Conservation (phyloP, 306 rosid species). For the Potentilla sterilis region DNA sequence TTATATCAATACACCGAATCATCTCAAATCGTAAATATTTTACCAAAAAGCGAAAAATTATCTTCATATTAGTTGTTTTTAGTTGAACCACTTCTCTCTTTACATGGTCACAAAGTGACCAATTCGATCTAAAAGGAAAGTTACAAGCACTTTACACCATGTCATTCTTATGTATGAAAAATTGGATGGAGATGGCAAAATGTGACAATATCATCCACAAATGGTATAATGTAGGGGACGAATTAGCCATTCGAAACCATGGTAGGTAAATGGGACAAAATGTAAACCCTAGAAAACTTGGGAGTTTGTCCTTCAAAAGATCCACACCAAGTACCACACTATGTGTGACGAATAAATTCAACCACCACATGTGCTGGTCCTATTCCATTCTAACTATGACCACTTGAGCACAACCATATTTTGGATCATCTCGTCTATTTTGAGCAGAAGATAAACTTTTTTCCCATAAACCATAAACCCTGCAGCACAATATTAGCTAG, state of each 20-base stretch:
- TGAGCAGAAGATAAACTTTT: not conserved
- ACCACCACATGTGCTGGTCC: constrained; percentile 12
- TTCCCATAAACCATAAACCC: not conserved
- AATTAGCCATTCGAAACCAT: not conserved
- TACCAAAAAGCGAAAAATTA: not conserved
- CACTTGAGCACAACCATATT: not conserved
- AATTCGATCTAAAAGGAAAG: not conserved
- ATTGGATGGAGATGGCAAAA: not conserved
- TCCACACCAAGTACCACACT: not conserved
- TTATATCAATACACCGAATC: not conserved
- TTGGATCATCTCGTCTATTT: not conserved
- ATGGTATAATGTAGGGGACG: not conserved
- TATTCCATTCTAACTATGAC: not conserved
- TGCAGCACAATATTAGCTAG: not conserved
- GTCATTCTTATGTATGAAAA: not conserved
- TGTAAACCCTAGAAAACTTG: not conserved
- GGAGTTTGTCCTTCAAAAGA: not conserved
- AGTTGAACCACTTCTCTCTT: not conserved
- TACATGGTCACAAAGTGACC: not conserved
- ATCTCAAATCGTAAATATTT: too few relatives aligned
- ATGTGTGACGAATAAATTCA: constrained; percentile 2
- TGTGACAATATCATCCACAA: not conserved
- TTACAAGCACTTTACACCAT: not conserved
- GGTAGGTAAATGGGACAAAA: not conserved
- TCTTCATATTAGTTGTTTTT: not conserved